A percentile compares a stretch with the other conserved stretches of the same genome.
Conservation (phyloP, 129 eudicot species). For the Saussurea involucrata region DNA sequence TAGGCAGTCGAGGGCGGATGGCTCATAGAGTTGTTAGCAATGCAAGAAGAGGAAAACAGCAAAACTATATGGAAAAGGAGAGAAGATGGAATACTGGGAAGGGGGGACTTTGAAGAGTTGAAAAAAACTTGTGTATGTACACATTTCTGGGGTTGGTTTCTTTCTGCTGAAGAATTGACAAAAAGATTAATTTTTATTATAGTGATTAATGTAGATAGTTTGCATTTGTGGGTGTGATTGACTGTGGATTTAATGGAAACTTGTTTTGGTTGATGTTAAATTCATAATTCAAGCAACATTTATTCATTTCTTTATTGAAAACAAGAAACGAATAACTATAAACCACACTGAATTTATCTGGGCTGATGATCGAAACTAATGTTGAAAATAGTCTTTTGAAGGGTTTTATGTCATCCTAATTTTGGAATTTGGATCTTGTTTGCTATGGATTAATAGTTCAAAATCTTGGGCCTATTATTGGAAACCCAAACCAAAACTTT, state of each 20-base stretch:
- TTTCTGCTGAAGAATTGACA: not conserved
- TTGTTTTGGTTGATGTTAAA: not conserved
- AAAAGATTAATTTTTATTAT: not conserved
- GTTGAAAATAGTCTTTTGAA: not conserved
- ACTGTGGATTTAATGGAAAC: constrained; percentile 8
- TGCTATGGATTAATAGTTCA: not conserved
- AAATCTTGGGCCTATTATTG: not conserved
- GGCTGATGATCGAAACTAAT: not conserved
- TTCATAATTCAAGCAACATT: not conserved
- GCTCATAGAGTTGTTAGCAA: constrained; percentile 56
- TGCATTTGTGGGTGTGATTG: constrained; percentile 23
- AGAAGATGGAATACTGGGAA: constrained; percentile 84
- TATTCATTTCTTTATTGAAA: not conserved
- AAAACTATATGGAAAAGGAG: constrained; percentile 73
- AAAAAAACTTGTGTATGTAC: not conserved
- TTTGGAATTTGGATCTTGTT: not conserved
- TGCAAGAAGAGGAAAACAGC: constrained; percentile 63
- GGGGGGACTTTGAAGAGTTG: constrained; percentile 11
- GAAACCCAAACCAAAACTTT: not conserved
- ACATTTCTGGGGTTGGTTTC: not conserved
- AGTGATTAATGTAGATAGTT: constrained; percentile 26
- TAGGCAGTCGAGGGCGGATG: constrained; percentile 69
- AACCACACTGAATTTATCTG: no score
- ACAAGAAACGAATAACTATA: not conserved
- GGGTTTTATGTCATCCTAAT: no score